Evolutionary conservation across 164 flowering plant genomes (phyloP).

Genomic region (Cinnamomum micranthum): DNA sequence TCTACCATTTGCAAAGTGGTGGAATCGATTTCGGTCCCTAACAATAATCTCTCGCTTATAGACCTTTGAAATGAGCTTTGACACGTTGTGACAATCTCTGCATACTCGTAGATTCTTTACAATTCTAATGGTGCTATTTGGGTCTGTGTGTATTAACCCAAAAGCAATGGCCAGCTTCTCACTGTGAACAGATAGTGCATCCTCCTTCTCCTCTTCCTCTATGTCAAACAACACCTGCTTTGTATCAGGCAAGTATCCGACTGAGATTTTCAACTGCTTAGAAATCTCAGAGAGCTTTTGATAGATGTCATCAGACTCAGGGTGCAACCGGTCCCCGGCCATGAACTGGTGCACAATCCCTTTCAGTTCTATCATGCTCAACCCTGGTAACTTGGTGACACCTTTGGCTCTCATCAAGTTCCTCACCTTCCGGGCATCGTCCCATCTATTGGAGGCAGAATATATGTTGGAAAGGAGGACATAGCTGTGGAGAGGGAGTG

Average conservation of each 20-base stretch:
- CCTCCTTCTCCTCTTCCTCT: slow-evolving; percentile 35
- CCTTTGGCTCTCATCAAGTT: slow-evolving; percentile 21
- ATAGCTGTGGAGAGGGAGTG: slow-evolving; percentile 17
- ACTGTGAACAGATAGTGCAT: slow-evolving; percentile 24
- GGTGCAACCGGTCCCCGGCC: slow-evolving; percentile 24
- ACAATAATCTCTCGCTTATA: slow-evolving; percentile 38
- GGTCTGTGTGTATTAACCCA: slow-evolving; percentile 17
- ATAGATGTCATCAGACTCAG: slow-evolving; percentile 17
- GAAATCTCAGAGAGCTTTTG: slow-evolving; percentile 24
- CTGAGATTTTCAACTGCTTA: slow-evolving; percentile 8
- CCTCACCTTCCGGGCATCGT: slow-evolving; percentile 19
- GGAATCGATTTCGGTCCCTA: slow-evolving; percentile 56
- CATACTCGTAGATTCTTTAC: slow-evolving; percentile 28
- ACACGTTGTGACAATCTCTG: slow-evolving; percentile 19
- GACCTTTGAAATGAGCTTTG: slow-evolving; percentile 39
- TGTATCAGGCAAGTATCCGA: slow-evolving; percentile 29
- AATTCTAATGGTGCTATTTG: slow-evolving; percentile 11
- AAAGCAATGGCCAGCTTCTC: slow-evolving; percentile 36
- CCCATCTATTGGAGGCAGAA: slow-evolving; percentile 24
- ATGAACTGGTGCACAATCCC: slow-evolving; percentile 26
- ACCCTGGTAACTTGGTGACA: slow-evolving; percentile 19
- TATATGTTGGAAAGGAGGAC: slow-evolving; percentile 28
- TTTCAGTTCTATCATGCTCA: slow-evolving; percentile 31
- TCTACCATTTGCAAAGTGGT: slow-evolving; percentile 45
- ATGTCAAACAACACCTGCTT: slow-evolving; percentile 24